Evolutionary conservation across 306 rosid genomes (phyloP).

Genomic region (Spatholobus suberectus): DNA sequence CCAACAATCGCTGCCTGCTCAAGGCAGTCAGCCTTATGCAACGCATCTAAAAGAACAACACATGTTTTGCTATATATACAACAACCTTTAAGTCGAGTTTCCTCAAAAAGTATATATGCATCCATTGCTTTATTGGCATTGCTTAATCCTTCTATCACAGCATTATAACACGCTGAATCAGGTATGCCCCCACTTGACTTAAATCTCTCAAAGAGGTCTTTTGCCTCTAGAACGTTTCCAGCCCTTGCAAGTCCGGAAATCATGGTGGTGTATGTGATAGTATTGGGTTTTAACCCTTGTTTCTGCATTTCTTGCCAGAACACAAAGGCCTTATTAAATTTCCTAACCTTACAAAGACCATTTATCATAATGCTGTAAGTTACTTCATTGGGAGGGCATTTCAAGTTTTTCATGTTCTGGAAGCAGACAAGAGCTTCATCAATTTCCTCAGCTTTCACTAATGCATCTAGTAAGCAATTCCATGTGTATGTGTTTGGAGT

Average conservation of each 20-base stretch:
- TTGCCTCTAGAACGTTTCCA: conserved; percentile 83
- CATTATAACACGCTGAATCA: conserved; percentile 85
- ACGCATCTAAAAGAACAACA: conserved; percentile 83
- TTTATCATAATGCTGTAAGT: conserved; percentile 93
- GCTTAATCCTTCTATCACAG: conserved; percentile 90
- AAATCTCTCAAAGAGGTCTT: conserved; percentile 75
- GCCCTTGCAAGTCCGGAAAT: conserved; percentile 88
- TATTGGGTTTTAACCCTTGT: conserved; percentile 79
- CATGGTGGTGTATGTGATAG: conserved; percentile 85
- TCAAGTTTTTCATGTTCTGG: conserved; percentile 80
- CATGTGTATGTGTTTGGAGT: conserved; percentile 84
- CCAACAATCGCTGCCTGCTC: conserved; percentile 96
- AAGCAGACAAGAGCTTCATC: conserved; percentile 89
- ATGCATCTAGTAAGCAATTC: conserved; percentile 90
- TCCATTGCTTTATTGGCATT: conserved; percentile 76
- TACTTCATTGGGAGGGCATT: conserved; percentile 74
- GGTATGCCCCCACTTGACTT: conserved; percentile 76
- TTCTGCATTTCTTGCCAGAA: conserved; percentile 99
- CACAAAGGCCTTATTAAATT: conserved; percentile 93
- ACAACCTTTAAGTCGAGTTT: conserved; percentile 80
- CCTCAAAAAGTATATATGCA: conserved; percentile 86
- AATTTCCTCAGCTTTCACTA: conserved; percentile 92
- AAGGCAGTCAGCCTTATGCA: conserved; percentile 89
- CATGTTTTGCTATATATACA: conserved; percentile 79
- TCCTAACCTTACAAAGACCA: conserved; percentile 87